These are phyloP conservation scores for Penicillium rolfsii DNA, from an alignment of 2,329 filamentous ascomycete genomes.

Conservation along the genomic window DNA sequence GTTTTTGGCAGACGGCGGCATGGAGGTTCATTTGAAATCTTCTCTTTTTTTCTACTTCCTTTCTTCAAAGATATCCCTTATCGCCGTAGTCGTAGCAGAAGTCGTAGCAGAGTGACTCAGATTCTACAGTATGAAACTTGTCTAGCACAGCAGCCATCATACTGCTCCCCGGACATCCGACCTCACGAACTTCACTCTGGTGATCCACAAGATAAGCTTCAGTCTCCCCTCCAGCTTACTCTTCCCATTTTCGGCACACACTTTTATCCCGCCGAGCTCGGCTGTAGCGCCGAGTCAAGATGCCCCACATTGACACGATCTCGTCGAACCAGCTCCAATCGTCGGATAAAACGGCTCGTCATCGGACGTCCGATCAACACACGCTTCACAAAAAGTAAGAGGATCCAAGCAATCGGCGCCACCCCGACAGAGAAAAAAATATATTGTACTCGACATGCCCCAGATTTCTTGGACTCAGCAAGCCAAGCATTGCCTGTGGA, in stretches of 20 bases:
- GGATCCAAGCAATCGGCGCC: not conserved
- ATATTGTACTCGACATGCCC: not conserved
- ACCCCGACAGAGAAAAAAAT: not conserved
- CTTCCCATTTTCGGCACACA: not conserved
- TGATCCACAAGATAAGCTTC: not conserved
- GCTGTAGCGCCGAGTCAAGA: not conserved
- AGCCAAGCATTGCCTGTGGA: conserved; percentile 1
- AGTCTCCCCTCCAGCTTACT: not conserved
- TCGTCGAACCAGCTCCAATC: conserved; percentile 10
- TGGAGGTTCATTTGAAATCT: not conserved
- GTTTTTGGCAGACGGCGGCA: not conserved
- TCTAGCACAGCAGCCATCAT: too few relatives aligned
- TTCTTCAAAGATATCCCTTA: not conserved
- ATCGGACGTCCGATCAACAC: conserved; percentile 22
- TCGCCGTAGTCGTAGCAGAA: too few relatives aligned
- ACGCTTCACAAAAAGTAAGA: conserved; percentile 8
- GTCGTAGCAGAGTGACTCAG: too few relatives aligned
- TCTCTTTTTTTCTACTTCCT: not conserved
- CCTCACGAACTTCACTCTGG: too few relatives aligned
- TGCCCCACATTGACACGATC: conserved; percentile 9
- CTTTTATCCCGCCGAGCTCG: conserved; percentile 8
- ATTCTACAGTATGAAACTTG: too few relatives aligned
- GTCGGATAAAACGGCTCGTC: conserved; percentile 36
- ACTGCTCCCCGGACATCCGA: too few relatives aligned
- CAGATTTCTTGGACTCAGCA: not conserved